phyloP scores from a whole-genome alignment of 2,329 filamentous ascomycete genomes.

The Pyricularia grisea region DNA sequence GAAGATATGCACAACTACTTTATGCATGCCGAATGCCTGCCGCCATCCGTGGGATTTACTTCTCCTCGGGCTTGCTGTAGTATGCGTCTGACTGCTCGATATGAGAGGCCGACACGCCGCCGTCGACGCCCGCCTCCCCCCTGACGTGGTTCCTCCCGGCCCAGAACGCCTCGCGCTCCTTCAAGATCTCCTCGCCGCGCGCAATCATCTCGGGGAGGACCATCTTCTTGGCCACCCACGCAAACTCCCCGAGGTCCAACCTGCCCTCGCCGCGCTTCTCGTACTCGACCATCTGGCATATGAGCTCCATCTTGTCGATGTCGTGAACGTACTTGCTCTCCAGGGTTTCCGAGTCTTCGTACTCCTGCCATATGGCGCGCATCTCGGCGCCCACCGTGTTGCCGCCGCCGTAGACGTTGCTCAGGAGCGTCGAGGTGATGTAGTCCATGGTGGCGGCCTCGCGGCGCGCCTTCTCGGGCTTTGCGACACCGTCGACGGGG shows the following conservation, averaged over 20 bases:
- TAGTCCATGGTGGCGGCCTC: constrained; percentile 91
- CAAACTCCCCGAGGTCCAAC: constrained; percentile 79
- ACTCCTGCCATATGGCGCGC: constrained; percentile 82
- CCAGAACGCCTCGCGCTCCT: constrained; percentile 71
- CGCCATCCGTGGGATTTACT: not conserved
- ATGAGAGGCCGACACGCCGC: constrained; percentile 27
- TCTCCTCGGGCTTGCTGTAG: constrained; percentile 22
- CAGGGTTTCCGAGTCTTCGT: constrained; percentile 76
- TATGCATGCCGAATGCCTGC: not conserved
- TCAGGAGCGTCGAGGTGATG: constrained; percentile 64
- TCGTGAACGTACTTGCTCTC: constrained; percentile 92
- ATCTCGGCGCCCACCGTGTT: constrained; percentile 62
- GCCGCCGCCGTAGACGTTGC: constrained; percentile 54
- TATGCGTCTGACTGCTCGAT: constrained; percentile 38
- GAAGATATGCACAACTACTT: not conserved
- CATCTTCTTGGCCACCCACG: constrained; percentile 66
- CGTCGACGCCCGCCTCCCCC: constrained; percentile 31
- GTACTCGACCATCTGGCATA: constrained; percentile 95
- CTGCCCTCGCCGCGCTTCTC: constrained; percentile 60
- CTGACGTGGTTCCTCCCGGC: constrained; percentile 35
- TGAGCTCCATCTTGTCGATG: constrained; percentile 90
- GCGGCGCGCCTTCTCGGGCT: constrained; percentile 79
- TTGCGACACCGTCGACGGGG: constrained; percentile 75
- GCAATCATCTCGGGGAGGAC: constrained; percentile 66
- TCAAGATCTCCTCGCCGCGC: constrained; percentile 70